Base-by-base conservation (phyloP, 1,284 basidiomycete genomes). In the Leccinum pallidistipes region DNA sequence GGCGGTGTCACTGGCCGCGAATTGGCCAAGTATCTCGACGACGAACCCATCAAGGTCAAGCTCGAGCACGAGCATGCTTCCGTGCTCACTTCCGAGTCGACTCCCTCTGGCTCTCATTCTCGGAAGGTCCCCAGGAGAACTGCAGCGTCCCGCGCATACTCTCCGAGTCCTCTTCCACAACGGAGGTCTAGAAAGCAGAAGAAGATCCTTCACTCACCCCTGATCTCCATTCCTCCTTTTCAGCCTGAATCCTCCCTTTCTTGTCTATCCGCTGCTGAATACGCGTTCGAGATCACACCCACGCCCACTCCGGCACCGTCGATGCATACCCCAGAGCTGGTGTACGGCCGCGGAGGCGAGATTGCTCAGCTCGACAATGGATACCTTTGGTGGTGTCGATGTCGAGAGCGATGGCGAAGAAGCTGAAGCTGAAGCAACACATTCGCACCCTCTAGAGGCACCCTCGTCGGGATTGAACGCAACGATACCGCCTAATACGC, bases 1-100 rank as follows among this genome's bases (percentile, higher is more conserved):
- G 71, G 74, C 43, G 82, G 81, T 11, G 70, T 78, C 60, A 69
- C 73, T 27, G 78, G 77, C 43, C 69, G 71, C 51, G 77, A 76
- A 52, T 68, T 82, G 18, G 58, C 64, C 51, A 65, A 62, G 54
- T 67, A 62, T 47, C 57, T 69, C 0, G 62, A 43, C 1, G 65
- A 68, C 1, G 60, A 24, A 16, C 55, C 49, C 31, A 52, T 8
- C 1, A 55, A 60, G 10, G 43, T 45, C 11, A 27, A 57, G 24
- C n/a, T 18, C 3, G 56, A 63, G 11, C 54, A 64, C 9, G 55
- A 31, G 16, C 24, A 27, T 3, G 3, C 38, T 4, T 38, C 51
- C 10, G 31, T 24, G 1, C 55, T 29, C 4, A 43, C 7, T 36
- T n/a, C 56, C 5, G 56, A 57, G 7, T 55, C 34, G 32, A 29